Evolutionary conservation across 495 filamentous ascomycete species (phyloP), one percentile per base, ranked within the genome.

Genomic region (Evernia prunastri): DNA sequence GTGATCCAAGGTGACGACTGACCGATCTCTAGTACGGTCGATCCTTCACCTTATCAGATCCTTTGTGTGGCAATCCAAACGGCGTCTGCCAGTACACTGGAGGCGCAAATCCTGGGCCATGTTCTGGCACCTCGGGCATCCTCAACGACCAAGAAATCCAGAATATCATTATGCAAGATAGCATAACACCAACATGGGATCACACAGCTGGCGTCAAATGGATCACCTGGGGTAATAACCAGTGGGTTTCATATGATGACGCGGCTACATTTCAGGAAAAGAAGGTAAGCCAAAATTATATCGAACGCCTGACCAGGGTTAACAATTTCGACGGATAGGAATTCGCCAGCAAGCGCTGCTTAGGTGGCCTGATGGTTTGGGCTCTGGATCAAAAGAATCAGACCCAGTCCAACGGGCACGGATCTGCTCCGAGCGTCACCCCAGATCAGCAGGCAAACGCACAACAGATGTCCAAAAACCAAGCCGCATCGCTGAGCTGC

Each of bases 331-430:
- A n/a, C n/a, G n/a, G 36, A 37, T 37, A 37, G 20, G 43, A 47
- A 3, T 47, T 47, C 9, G 43, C 43, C 2, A 47, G 7, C 9
- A 7, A 10, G 1, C 43, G 43, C 5, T 47, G 43, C 11, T n/a
- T 47, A 9, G 43, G 43, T 25, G 43, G 43, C 6, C n/a, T 47
- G 0, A 47, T 47, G 43, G 43, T 47, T 3, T 47, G 29, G 43
- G 43, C 43, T 4, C 65, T 78, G 60, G 67, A 69, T 39, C 67
- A 68, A 49, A 36, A 31, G n/a, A 66, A 69, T 31, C 66, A 69
- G 66, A 57, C 39, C 61, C 61, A 58, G 67, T 53, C 35, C 43
- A 49, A 35, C 35, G 42, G 36, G 35, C n/a, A n/a, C n/a, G n/a
- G n/a, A n/a, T n/a, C n/a, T n/a, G n/a, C n/a, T n/a, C n/a, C n/a